Percentiles rank a stretch among this genome's conserved stretches.
These are phyloP conservation scores for Mycena capillaripes DNA, from an alignment of 768 basidiomycete species.

Conservation along the genomic window DNA sequence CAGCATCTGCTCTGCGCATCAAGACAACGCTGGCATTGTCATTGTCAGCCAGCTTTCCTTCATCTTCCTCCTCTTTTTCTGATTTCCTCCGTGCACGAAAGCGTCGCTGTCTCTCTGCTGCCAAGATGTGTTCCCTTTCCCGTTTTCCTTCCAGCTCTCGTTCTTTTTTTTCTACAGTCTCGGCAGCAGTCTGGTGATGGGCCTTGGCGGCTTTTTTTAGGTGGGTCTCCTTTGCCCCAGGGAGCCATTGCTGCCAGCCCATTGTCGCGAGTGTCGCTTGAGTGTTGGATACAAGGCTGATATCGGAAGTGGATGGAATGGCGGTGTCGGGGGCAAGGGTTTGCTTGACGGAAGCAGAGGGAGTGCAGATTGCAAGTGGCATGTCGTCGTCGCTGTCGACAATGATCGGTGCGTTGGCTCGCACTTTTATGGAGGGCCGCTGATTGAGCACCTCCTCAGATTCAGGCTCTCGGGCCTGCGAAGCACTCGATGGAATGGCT, in stretches of 20 bases:
- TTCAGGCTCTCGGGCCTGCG: background rate
- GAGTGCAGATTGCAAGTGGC: background rate
- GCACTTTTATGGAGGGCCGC: background rate
- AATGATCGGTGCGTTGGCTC: background rate
- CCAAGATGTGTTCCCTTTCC: background rate
- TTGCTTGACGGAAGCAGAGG: background rate
- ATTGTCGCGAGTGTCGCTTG: conserved; percentile 1
- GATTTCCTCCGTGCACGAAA: background rate
- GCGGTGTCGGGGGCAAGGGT: background rate
- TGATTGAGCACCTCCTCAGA: background rate
- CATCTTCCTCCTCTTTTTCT: background rate
- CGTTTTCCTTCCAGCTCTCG: background rate
- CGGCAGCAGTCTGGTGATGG: background rate
- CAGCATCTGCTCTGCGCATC: background rate
- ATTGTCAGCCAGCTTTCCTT: background rate
- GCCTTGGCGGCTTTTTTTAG: background rate
- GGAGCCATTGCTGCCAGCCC: conserved; percentile 16
- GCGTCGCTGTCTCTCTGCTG: background rate
- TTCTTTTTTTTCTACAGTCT: background rate
- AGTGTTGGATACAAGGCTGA: background rate
- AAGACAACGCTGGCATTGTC: conserved; percentile 1
- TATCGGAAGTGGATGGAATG: background rate
- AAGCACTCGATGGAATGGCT: background rate
- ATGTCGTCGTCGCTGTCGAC: background rate
- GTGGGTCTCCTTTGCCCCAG: conserved; percentile 7